Percentiles rank a stretch among this genome's conserved stretches.
phyloP scores from a whole-genome alignment of 148 eudicot genomes.

The Rhododendron kiyosumense region DNA sequence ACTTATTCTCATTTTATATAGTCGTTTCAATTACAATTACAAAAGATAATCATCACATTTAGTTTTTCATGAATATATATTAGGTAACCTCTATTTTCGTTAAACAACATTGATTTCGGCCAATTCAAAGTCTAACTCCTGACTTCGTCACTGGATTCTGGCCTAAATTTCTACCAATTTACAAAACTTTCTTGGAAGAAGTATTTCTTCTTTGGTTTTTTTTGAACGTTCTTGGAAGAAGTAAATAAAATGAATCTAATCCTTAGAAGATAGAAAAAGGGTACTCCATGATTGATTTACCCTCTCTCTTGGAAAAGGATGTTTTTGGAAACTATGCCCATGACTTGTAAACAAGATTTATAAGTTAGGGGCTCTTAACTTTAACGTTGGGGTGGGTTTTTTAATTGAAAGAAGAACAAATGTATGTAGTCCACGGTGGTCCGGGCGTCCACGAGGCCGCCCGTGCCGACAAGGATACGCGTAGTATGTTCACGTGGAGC shows the following conservation, averaged over 20 bases:
- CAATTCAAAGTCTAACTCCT: too few species aligned
- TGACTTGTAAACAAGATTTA: neutral
- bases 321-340: neutral
- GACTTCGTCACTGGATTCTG: too few species aligned
- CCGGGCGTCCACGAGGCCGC: neutral
- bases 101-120: too few species aligned
- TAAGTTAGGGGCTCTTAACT: neutral
- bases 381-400: neutral
- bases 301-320: neutral
- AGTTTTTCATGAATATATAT: too few species aligned
- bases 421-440: neutral
- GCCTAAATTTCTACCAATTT: too few species aligned
- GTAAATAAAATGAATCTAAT: neutral
- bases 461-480: constrained; percentile 11
- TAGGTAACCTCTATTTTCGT: too few species aligned
- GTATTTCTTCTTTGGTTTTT: neutral
- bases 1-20: too few species aligned
- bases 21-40: too few species aligned
- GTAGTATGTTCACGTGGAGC: constrained; percentile 12
- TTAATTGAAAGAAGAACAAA: neutral
- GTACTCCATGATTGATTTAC: too few species aligned
- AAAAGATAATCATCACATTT: too few species aligned
- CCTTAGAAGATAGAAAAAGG: too few species aligned
- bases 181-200: neutral
- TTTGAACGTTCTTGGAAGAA: neutral